Evolutionary conservation across 2,329 filamentous ascomycete species (phyloP), one percentile per base, ranked within the genome.

Genomic region (Botrytis porri): DNA sequence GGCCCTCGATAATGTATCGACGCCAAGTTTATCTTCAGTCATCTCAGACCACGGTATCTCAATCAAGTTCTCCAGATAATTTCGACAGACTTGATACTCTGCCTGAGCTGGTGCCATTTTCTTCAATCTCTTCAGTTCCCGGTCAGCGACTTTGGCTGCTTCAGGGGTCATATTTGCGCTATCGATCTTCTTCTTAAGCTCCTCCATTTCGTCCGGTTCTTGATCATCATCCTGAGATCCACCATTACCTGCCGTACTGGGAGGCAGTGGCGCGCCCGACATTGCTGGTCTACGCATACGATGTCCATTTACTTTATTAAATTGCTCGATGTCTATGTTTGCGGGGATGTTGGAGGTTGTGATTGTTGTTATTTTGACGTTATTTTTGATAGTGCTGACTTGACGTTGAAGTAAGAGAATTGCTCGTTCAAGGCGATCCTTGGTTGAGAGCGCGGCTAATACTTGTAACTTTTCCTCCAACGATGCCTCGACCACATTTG

Each of bases 71-170:
- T 99, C 96, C 20, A 99, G 86, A 83, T 98, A 99, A 67, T 94
- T 97, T 76, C 95, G 87, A 77, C 93, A 94, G 20, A 99, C 95
- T 75, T 96, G 93, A 80, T 98, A 98, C 80, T 99, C 96, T 54
- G 97, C 95, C 80, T 98, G 96, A 69, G 93, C 93, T 0, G 96
- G 95, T 79, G 94, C 95, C 93, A 98, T 98, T 84, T 97, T 97
- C 79, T 93, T 93, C 75, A 99, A 84, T 35, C 96, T 88, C 79
- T 93, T 93, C 64, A 99, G 82, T 82, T 99, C 96, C 70, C 95
- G 88, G 73, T 97, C 92, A 1, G 94, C 95, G n/a, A 97, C 90
- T 83, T 96, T 98, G 75, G 91, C 88, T 10, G 94, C 95, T 76
- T 99, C 96, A 0, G 92, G 87, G 0, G 92, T 92, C 60, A 99